Percentiles rank a stretch among this genome's conserved stretches.
These are phyloP conservation scores for Hyaloscypha variabilis DNA, from an alignment of 495 filamentous ascomycete genomes.

Conservation along the genomic window DNA sequence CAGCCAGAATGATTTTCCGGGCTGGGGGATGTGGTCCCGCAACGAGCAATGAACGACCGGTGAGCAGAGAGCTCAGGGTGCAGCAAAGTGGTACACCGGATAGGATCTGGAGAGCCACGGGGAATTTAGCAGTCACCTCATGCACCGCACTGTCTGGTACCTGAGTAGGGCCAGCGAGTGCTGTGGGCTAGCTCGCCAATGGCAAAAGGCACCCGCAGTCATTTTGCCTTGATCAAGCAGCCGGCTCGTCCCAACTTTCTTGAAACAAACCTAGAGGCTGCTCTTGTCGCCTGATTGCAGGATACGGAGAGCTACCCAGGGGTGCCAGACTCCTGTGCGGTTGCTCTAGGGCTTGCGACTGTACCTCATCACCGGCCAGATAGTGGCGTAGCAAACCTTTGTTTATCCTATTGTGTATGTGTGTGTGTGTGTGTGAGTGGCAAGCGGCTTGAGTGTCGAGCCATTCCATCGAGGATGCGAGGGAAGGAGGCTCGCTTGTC, in stretches of 20 bases:
- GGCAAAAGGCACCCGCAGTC: not conserved
- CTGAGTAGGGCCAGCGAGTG: not conserved
- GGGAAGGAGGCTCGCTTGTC: not conserved
- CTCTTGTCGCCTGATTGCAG: constrained; percentile 4
- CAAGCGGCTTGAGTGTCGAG: not conserved
- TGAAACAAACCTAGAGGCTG: constrained; percentile 3
- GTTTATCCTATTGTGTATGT: not conserved
- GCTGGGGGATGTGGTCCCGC: not conserved
- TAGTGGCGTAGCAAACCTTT: not conserved
- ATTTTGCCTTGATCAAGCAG: not conserved
- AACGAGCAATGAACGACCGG: not conserved
- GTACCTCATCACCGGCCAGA: not conserved
- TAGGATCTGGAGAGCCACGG: not conserved
- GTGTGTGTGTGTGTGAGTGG: not conserved
- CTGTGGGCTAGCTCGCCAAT: not conserved
- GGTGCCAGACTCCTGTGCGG: not conserved
- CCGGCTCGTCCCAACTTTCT: constrained; percentile 7
- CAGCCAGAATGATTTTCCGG: constrained; percentile 6
- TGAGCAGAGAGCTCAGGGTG: constrained; percentile 7
- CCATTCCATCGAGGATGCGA: not conserved
- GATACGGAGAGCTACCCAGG: not conserved
- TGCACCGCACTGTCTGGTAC: constrained; percentile 1
- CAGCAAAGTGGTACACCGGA: not conserved
- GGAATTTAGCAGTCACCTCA: not conserved
- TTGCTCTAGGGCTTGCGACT: not conserved